Conservation (phyloP, 768 basidiomycete species). For the Rhizopogon salebrosus region DNA sequence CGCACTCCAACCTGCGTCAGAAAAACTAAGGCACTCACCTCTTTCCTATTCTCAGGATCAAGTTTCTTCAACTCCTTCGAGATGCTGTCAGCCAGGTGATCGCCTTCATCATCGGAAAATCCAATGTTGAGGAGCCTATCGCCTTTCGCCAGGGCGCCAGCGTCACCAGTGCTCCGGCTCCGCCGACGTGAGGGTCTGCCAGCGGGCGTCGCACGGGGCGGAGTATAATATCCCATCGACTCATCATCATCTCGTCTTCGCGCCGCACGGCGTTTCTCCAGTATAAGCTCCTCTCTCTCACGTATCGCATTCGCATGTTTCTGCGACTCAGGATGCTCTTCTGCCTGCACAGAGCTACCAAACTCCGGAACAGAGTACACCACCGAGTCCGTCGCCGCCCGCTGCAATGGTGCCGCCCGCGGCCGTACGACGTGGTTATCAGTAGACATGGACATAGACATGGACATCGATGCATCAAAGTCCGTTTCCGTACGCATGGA, state of each 20-base stretch:
- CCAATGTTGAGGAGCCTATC: conserved; percentile 33
- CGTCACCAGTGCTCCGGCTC: conserved; percentile 79
- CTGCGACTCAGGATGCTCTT: conserved; percentile 34
- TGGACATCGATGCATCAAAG: conserved; percentile 7
- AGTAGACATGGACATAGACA: conserved; percentile 22
- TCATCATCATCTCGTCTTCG: conserved; percentile 49
- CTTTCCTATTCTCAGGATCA: conserved; percentile 29
- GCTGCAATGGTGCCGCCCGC: conserved; percentile 30
- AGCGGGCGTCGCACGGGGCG: conserved; percentile 25
- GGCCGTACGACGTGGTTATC: conserved; percentile 13
- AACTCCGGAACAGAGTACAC: conserved; percentile 25
- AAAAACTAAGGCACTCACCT: conserved; percentile 15
- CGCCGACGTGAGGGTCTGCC: conserved; percentile 55
- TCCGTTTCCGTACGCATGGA: conserved; percentile 27
- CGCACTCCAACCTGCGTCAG: conserved; percentile 5
- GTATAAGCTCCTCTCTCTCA: conserved; percentile 60
- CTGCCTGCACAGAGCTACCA: conserved; percentile 26
- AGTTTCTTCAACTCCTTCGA: conserved; percentile 65
- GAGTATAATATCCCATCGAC: conserved; percentile 29
- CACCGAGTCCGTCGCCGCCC: conserved; percentile 49
- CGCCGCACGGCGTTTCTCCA: conserved; percentile 64
- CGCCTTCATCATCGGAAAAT: conserved; percentile 40
- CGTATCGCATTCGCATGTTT: conserved; percentile 72
- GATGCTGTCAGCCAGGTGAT: conserved; percentile 62
- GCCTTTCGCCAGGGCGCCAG: conserved; percentile 36